phyloP scores from a whole-genome alignment of 805 yeast genomes.

The Nakazawaea holstii region DNA sequence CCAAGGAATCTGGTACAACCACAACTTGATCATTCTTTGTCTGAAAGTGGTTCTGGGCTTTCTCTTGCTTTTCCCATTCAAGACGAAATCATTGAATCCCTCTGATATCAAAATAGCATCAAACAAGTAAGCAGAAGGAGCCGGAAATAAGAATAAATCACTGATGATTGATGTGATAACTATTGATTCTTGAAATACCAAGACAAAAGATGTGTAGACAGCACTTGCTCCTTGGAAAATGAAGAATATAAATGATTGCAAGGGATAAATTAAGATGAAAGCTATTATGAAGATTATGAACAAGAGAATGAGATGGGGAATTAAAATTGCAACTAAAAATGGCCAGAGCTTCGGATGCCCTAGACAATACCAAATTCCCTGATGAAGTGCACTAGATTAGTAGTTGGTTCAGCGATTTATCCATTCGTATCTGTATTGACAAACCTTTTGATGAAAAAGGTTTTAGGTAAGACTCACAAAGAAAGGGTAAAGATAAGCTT shows the following conservation, averaged over 20 bases:
- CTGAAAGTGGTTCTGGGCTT: slow-evolving; percentile 17
- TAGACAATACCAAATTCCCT: slow-evolving; percentile 7
- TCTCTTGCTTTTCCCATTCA: slow-evolving; percentile 3
- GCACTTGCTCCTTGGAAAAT: slow-evolving; percentile 18
- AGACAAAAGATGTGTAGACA: slow-evolving; percentile 14
- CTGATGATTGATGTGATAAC: slow-evolving; percentile 24
- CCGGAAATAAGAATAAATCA: slow-evolving; percentile 24
- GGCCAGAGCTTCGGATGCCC: slow-evolving; percentile 7
- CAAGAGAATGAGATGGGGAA: slow-evolving; percentile 16
- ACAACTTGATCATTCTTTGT: slow-evolving; percentile 24
- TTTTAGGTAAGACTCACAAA: not conserved
- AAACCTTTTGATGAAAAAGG: not conserved
- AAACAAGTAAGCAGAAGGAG: slow-evolving; percentile 23
- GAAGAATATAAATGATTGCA: slow-evolving; percentile 15
- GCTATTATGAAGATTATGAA: slow-evolving; percentile 9
- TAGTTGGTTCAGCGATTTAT: not conserved
- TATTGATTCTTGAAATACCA: slow-evolving; percentile 24
- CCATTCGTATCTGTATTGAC: too few species aligned
- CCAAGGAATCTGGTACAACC: slow-evolving; percentile 13
- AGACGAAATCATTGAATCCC: slow-evolving; percentile 17
- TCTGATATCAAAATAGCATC: slow-evolving; percentile 24
- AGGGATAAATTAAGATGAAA: slow-evolving; percentile 14
- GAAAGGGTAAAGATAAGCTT: not conserved
- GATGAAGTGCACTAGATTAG: not conserved
- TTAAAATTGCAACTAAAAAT: slow-evolving; percentile 7